These are phyloP conservation scores for Botrytis elliptica DNA, from an alignment of 2,329 filamentous ascomycete genomes.

Conservation along the genomic window DNA sequence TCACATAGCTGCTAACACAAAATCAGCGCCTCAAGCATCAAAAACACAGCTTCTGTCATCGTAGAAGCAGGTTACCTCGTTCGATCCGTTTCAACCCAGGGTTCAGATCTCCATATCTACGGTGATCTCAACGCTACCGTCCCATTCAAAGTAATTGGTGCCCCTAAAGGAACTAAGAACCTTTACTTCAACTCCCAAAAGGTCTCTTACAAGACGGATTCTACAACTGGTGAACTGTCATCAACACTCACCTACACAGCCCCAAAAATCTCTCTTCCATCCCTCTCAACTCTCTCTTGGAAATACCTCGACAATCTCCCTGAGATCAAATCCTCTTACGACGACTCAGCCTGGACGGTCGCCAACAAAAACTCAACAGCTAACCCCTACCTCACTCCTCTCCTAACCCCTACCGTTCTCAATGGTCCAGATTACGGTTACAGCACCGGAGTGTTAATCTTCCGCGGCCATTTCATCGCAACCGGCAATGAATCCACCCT, in stretches of 20 bases:
- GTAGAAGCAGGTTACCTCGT: slow-evolving; percentile 64
- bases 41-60: slow-evolving; percentile 51
- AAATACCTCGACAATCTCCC: slow-evolving; percentile 69
- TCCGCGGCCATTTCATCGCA: slow-evolving; percentile 64
- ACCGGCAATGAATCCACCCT: slow-evolving; percentile 58
- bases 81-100: slow-evolving; percentile 56
- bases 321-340: slow-evolving; percentile 62
- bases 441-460: slow-evolving; percentile 66
- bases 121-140: slow-evolving; percentile 73
- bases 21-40: slow-evolving; percentile 35
- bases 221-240: slow-evolving; percentile 50
- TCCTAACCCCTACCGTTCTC: slow-evolving; percentile 64
- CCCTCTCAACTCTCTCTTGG: slow-evolving; percentile 62
- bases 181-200: slow-evolving; percentile 61
- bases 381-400: slow-evolving; percentile 50
- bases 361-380: slow-evolving; percentile 56
- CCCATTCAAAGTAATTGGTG: slow-evolving; percentile 66
- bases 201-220: slow-evolving; percentile 42
- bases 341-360: slow-evolving; percentile 65
- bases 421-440: slow-evolving; percentile 74
- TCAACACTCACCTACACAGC: slow-evolving; percentile 50
- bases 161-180: slow-evolving; percentile 50
- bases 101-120: slow-evolving; percentile 57
- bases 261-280: slow-evolving; percentile 55
- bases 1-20: slow-evolving; percentile 12